Percentiles rank a stretch among this genome's conserved stretches.
phyloP scores from a whole-genome alignment of 2,329 filamentous ascomycete species.

The Colletotrichum sp. region DNA sequence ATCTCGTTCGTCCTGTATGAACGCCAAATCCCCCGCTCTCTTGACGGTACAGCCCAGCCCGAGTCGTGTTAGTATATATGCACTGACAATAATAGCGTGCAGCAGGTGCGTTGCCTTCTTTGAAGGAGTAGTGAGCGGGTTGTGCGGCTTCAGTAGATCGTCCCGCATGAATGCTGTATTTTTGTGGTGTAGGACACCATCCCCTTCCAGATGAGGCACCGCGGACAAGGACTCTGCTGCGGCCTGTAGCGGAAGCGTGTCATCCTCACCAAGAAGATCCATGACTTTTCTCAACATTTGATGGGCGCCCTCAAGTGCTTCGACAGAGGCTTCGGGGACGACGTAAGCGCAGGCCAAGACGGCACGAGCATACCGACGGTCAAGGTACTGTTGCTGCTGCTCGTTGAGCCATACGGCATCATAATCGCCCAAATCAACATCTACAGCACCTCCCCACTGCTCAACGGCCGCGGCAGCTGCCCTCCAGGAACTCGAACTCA shows the following conservation, averaged over 20 bases:
- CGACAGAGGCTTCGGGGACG: slow-evolving; percentile 62
- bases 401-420: slow-evolving; percentile 64
- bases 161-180: slow-evolving; percentile 53
- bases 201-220: slow-evolving; percentile 32
- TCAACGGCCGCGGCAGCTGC: slow-evolving; percentile 68
- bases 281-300: slow-evolving; percentile 64
- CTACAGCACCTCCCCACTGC: slow-evolving; percentile 76
- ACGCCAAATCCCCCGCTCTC: slow-evolving; percentile 65
- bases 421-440: slow-evolving; percentile 71
- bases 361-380: slow-evolving; percentile 69
- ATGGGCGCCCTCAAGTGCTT: slow-evolving; percentile 66
- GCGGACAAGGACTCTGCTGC: slow-evolving; percentile 49
- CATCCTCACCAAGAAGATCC: slow-evolving; percentile 64
- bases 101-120: slow-evolving; percentile 62
- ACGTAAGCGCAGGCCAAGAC: slow-evolving; percentile 72
- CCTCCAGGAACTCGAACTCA: slow-evolving; percentile 64
- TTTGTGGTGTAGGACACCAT: slow-evolving; percentile 39
- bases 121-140: slow-evolving; percentile 68
- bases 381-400: slow-evolving; percentile 62
- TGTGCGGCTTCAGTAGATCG: slow-evolving; percentile 62
- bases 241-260: slow-evolving; percentile 55
- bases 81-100: slow-evolving; percentile 67
- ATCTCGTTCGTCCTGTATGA: slow-evolving; percentile 67
- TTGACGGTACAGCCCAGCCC: slow-evolving; percentile 57
- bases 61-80: slow-evolving; percentile 57